Percentiles rank a stretch among this genome's conserved stretches.
Evolutionary conservation across 495 filamentous ascomycete species (phyloP).

Genomic region (Annulohypoxylon nitens): DNA sequence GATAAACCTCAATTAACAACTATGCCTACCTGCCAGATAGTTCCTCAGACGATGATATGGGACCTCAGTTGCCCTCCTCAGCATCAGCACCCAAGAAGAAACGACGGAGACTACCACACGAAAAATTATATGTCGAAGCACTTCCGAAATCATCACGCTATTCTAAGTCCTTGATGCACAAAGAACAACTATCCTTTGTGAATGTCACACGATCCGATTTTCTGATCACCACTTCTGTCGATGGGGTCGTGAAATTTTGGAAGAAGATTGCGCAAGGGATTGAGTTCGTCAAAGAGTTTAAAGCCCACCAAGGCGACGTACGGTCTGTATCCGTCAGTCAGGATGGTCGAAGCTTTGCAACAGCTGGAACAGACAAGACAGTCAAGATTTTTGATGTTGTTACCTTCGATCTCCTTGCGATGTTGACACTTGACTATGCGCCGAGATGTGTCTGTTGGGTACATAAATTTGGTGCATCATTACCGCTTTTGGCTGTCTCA

Average conservation of each 20-base stretch:
- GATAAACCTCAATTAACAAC: neutral
- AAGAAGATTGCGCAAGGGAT: conserved; percentile 93
- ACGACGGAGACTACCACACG: conserved; percentile 88
- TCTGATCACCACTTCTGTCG: conserved; percentile 89
- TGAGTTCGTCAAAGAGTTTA: conserved; percentile 98
- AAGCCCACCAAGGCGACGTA: conserved; percentile 88
- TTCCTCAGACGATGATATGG: conserved; percentile 94
- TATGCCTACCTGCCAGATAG: conserved; percentile 60
- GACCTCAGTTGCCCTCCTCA: conserved; percentile 82
- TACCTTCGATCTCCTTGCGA: conserved; percentile 89
- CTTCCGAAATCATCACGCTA: conserved; percentile 86
- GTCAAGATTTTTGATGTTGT: conserved; percentile 97
- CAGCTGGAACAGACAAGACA: conserved; percentile 85
- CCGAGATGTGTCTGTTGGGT: conserved; percentile 93
- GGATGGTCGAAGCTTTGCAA: conserved; percentile 95
- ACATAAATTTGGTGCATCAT: conserved; percentile 85
- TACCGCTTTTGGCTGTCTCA: conserved; percentile 92
- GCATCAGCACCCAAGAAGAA: conserved; percentile 84
- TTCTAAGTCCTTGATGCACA: conserved; percentile 98
- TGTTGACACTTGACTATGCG: conserved; percentile 78
- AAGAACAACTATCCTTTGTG: conserved; percentile 88
- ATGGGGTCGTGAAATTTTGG: conserved; percentile 99
- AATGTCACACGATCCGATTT: conserved; percentile 96
- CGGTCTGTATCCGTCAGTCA: conserved; percentile 82
- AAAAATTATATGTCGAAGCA: conserved; percentile 93